A percentile compares a stretch with the other conserved stretches of the same genome.
Evolutionary conservation across 805 yeast genomes (phyloP).

Genomic region (Myxozyma vanderwaltii): DNA sequence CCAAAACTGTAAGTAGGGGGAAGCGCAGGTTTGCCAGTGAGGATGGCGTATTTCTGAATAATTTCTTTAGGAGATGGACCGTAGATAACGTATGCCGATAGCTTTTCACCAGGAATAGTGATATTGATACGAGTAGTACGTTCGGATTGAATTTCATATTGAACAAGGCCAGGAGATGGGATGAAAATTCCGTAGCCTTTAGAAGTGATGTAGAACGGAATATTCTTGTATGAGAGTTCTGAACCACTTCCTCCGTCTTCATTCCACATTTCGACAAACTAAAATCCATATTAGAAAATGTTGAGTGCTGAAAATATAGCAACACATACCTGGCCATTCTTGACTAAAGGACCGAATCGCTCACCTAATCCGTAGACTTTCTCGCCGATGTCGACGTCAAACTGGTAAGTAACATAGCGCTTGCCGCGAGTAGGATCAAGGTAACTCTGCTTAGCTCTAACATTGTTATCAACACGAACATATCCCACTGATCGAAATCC

Average conservation of each 20-base stretch:
- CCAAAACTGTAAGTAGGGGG: slow-evolving; percentile 49
- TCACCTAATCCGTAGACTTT: slow-evolving; percentile 47
- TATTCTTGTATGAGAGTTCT: slow-evolving; percentile 45
- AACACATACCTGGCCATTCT: slow-evolving; percentile 41
- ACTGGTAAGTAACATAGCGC: slow-evolving; percentile 42
- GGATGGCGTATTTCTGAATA: slow-evolving; percentile 39
- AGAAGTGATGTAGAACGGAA: slow-evolving; percentile 44
- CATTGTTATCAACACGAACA: slow-evolving; percentile 29
- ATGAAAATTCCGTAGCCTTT: slow-evolving; percentile 47
- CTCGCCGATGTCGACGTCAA: slow-evolving; percentile 44
- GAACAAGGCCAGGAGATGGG: slow-evolving; percentile 42
- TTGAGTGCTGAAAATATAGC: background rate
- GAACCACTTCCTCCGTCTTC: slow-evolving; percentile 48
- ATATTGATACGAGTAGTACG: slow-evolving; percentile 46
- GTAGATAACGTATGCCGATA: slow-evolving; percentile 41
- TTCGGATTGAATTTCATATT: slow-evolving; percentile 46
- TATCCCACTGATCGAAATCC: slow-evolving; percentile 45
- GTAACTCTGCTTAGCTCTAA: slow-evolving; percentile 35
- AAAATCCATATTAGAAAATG: background rate
- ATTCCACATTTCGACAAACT: slow-evolving; percentile 46
- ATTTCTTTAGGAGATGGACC: slow-evolving; percentile 45
- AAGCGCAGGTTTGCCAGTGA: slow-evolving; percentile 46
- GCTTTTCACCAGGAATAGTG: slow-evolving; percentile 44
- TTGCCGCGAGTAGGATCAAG: slow-evolving; percentile 27
- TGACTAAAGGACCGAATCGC: slow-evolving; percentile 45